These are phyloP conservation scores for Paraconiothyrium sp. DNA, from an alignment of 2,329 filamentous ascomycete species.

Conservation along the genomic window DNA sequence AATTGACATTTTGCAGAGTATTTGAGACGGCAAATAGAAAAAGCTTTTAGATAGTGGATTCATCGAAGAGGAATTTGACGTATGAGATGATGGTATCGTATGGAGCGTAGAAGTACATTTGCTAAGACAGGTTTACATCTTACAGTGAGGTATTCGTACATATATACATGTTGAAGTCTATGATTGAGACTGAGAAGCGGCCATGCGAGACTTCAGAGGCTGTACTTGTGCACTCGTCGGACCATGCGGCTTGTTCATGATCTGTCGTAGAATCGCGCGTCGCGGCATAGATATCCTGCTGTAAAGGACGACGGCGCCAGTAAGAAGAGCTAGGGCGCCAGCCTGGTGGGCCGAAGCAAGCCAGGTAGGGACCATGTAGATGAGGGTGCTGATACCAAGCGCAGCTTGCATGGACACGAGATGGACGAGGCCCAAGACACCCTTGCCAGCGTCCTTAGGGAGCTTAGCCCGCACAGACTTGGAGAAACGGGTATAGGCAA, in stretches of 20 bases:
- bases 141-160: slow-evolving; percentile 8
- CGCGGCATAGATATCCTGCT: slow-evolving; percentile 58
- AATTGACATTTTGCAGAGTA: too few relatives aligned
- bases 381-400: slow-evolving; percentile 87
- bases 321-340: slow-evolving; percentile 84
- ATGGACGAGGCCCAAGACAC: slow-evolving; percentile 81
- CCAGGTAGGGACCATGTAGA: slow-evolving; percentile 91
- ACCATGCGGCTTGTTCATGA: slow-evolving; percentile 34
- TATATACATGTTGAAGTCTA: not conserved
- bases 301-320: slow-evolving; percentile 80
- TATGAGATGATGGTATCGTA: not conserved
- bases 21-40: too few relatives aligned
- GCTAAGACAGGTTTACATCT: not conserved
- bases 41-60: too few relatives aligned
- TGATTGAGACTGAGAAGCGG: not conserved
- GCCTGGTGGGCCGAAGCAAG: slow-evolving; percentile 94
- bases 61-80: too few relatives aligned
- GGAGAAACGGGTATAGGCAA: slow-evolving; percentile 78
- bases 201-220: slow-evolving; percentile 25
- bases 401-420: slow-evolving; percentile 83
- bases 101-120: slow-evolving; percentile 13
- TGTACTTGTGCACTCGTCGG: slow-evolving; percentile 26
- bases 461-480: slow-evolving; percentile 68
- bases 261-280: slow-evolving; percentile 41
- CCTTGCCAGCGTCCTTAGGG: slow-evolving; percentile 71